Base-by-base conservation (phyloP, 2,329 filamentous ascomycete species). In the Arthrobotrys iridis region DNA sequence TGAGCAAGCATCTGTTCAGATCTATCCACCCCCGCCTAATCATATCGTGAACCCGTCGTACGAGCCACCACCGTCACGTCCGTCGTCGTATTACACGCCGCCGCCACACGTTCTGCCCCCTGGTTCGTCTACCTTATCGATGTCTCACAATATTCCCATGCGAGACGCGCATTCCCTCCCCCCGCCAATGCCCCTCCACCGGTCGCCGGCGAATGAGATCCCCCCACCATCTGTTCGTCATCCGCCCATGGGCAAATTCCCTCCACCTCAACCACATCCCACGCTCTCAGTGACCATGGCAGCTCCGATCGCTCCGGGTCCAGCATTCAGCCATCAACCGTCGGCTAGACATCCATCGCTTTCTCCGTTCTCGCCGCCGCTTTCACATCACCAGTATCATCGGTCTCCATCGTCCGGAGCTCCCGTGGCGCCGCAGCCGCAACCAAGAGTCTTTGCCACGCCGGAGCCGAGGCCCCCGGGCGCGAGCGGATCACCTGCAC, bases 401-500 rank as follows among this genome's bases (percentile, higher is more conserved):
- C 63, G 71, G 7, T 75, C 71, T 6, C 71, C 71, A 10, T 75
- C 71, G 7, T 37, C 50, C 18, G 50, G 15, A 6, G 63, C 66
- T 8, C 65, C 72, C 5, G 45, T 71, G 11, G 50, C 66, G 1
- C 28, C 72, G n/a, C 72, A 76, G 35, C 72, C 72, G 43, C 66
- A 65, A 26, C 33, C 33, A 10, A 63, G 72, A 26, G 72, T 76
- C n/a, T 76, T 63, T 55, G 72, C 72, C 8, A 77, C 74, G 6
- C 66, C 66, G 20, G 67, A 77, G 48, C 72, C 70, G 2, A 28
- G 71, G 22, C 64, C 66, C 1, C 64, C 78, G 8, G 78, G 78
- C 7, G 79, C 79, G 30, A 79, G 78, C 30, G 78, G 78, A 55
- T 79, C 77, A 30, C 78, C 79, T n/a, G 78, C 79, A 40, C 76